Percentiles rank a stretch among this genome's conserved stretches.
Evolutionary conservation across 2,329 filamentous ascomycete genomes (phyloP).

Genomic region (Calonectria crousiana): DNA sequence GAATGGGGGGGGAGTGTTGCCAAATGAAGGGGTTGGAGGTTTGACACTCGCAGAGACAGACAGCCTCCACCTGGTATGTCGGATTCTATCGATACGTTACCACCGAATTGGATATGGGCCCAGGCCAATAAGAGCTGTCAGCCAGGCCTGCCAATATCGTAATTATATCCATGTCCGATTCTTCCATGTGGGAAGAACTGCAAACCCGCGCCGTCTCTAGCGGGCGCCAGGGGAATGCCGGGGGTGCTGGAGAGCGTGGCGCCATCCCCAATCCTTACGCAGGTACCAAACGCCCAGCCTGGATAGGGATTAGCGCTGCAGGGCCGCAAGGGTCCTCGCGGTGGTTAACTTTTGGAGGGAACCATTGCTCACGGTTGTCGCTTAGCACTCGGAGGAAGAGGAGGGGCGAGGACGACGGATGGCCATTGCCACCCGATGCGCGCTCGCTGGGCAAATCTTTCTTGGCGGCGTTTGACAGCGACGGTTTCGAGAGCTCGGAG

Average conservation of each 20-base stretch:
- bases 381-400: background rate
- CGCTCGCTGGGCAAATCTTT: background rate
- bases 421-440: background rate
- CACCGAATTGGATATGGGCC: slow-evolving; percentile 4
- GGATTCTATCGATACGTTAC: background rate
- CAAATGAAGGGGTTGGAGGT: slow-evolving; percentile 22
- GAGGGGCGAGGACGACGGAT: background rate
- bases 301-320: slow-evolving; percentile 27
- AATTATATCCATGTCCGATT: slow-evolving; percentile 26
- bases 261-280: slow-evolving; percentile 30
- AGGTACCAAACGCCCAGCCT: slow-evolving; percentile 39
- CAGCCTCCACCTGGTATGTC: background rate
- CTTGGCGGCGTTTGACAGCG: background rate
- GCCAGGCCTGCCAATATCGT: slow-evolving; percentile 8
- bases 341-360: slow-evolving; percentile 12
- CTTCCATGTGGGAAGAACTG: slow-evolving; percentile 33
- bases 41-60: slow-evolving; percentile 1
- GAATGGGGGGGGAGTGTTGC: slow-evolving; percentile 14
- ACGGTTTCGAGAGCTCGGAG: background rate
- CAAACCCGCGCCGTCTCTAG: slow-evolving; percentile 12
- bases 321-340: background rate
- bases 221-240: slow-evolving; percentile 22
- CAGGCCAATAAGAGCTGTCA: background rate
- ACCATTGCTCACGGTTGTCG: slow-evolving; percentile 14
- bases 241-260: slow-evolving; percentile 30